phyloP scores from a whole-genome alignment of 2,329 filamentous ascomycete genomes.

The Basipetospora chlamydospora region DNA sequence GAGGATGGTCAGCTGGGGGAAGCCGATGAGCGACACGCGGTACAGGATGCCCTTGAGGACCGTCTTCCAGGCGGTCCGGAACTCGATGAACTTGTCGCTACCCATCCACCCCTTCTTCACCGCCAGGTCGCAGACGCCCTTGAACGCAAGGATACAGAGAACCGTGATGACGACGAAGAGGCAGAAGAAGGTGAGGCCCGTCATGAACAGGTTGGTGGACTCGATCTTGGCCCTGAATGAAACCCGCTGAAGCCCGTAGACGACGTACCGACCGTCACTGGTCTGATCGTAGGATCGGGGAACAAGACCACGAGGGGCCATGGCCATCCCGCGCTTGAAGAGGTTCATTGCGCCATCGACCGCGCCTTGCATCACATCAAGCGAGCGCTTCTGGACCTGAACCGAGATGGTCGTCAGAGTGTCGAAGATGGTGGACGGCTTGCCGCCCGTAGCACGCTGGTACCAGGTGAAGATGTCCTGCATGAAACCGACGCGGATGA shows the following conservation, averaged over 20 bases:
- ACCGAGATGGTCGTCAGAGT: conserved; percentile 63
- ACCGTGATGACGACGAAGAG: conserved; percentile 66
- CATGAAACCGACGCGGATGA: conserved; percentile 77
- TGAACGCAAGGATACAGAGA: conserved; percentile 62
- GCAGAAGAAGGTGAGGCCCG: conserved; percentile 77
- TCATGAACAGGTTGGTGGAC: conserved; percentile 84
- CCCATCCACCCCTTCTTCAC: conserved; percentile 67
- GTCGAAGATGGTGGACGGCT: conserved; percentile 63
- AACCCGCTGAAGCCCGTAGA: conserved; percentile 77
- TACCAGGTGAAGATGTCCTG: conserved; percentile 91
- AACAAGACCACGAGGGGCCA: conserved; percentile 32
- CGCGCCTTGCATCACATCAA: conserved; percentile 21
- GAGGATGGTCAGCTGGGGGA: conserved; percentile 78
- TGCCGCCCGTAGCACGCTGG: conserved; percentile 81
- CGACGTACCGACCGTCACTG: conserved; percentile 40
- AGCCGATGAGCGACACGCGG: conserved; percentile 78
- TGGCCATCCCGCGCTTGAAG: conserved; percentile 39
- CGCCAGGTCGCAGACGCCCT: conserved; percentile 63
- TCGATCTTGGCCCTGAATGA: conserved; percentile 79
- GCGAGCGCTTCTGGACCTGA: conserved; percentile 56
- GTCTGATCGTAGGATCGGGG: conserved; percentile 42
- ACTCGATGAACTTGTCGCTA: conserved; percentile 75
- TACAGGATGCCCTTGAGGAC: conserved; percentile 90
- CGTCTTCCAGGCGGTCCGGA: conserved; percentile 86
- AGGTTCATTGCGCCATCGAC: conserved; percentile 26